Base-by-base conservation (phyloP, 106 monocot genomes). In the Phalaenopsis aphrodite region DNA sequence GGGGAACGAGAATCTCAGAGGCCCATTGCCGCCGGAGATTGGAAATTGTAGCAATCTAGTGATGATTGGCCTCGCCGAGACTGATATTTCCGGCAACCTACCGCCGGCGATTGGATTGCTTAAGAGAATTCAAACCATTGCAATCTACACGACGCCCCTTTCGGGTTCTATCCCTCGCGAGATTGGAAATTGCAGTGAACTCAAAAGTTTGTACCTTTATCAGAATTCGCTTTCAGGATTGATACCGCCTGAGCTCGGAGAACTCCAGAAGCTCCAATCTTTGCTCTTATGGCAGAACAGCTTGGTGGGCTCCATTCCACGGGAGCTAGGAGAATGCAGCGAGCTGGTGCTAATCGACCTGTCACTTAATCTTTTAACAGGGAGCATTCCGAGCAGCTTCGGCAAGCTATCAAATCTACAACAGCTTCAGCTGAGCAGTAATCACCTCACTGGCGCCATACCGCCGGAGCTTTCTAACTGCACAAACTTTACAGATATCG, bases 231-330 rank as follows among this genome's bases (percentile, higher is more conserved):
- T 99, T 11, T 84, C 91, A 4, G 99, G 95, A 21, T 78, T 84
- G 16, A 91, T 99, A 37, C 99, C 99, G 14, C 39, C 80, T 0
- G 75, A 86, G 84, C 83, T 99, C 6, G 93, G 99, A 4, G 23
- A 81, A 55, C 91, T 99, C 37, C 30, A 37, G 36, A 91, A 88
- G 56, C 91, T 99, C n/a, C 86, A 88, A 74, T 91, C 80, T 66
- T 79, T 99, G 56, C 91, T 99, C 9, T 72, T 99, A 14, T 99
- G 99, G 99, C 92, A 91, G 81, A 99, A 99, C 78, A 84, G 79
- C 41, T 66, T 99, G 42, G 86, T 87, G 48, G 99, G 99, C 42
- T 48, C 90, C 5, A 91, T 99, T 47, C 99, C 99, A 5, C 66
- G 66, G 19, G 89, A 94, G 84, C 78, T 99, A 3, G 95, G 93